phyloP scores from a whole-genome alignment of 768 basidiomycete genomes.

The Russula sp. region DNA sequence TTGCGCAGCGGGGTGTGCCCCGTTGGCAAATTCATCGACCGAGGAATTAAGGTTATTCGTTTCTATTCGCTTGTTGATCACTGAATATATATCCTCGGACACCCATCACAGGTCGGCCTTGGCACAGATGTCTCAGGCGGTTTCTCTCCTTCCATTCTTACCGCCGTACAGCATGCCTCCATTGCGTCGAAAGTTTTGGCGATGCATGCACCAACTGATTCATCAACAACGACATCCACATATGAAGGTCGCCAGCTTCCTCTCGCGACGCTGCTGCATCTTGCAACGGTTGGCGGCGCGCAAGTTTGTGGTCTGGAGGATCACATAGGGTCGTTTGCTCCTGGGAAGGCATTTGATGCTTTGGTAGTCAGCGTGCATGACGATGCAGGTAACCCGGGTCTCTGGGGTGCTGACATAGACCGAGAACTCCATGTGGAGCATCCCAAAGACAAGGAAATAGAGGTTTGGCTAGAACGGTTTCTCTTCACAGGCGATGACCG shows the following conservation, averaged over 20 bases:
- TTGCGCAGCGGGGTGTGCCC: constrained; percentile 80
- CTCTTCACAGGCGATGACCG: constrained; percentile 84
- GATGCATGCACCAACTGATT: constrained; percentile 40
- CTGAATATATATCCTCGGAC: background rate
- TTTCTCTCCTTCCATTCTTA: constrained; percentile 75
- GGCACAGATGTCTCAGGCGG: constrained; percentile 94
- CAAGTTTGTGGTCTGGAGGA: constrained; percentile 69
- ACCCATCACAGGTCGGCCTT: constrained; percentile 71
- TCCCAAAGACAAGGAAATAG: constrained; percentile 41
- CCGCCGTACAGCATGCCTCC: constrained; percentile 69
- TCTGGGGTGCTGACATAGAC: constrained; percentile 51
- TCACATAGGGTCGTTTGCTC: constrained; percentile 69
- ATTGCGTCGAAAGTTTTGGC: constrained; percentile 75
- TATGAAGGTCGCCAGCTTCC: constrained; percentile 65
- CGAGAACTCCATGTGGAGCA: constrained; percentile 30
- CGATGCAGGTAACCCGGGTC: constrained; percentile 52
- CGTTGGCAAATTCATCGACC: constrained; percentile 75
- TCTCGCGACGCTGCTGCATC: constrained; percentile 74
- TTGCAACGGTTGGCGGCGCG: constrained; percentile 92
- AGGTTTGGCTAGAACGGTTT: constrained; percentile 73
- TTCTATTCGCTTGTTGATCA: constrained; percentile 1
- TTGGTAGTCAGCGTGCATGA: constrained; percentile 60
- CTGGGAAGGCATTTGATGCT: constrained; percentile 90
- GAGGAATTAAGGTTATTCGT: constrained; percentile 66
- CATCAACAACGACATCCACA: constrained; percentile 13